Conservation (phyloP, 805 yeast genomes). For the Suhomyces sp. region DNA sequence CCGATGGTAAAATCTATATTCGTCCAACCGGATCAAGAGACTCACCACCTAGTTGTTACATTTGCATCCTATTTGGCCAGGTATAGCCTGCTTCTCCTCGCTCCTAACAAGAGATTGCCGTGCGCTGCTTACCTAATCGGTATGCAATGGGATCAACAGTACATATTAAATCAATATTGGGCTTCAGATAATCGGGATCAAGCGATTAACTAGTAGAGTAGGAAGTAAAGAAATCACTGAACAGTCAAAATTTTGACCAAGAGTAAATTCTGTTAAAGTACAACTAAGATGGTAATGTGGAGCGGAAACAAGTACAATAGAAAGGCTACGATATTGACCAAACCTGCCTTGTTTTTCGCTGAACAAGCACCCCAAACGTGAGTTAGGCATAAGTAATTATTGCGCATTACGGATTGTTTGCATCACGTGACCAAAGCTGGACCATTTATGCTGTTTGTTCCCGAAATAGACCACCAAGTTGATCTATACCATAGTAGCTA, state of each 20-base stretch:
- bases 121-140: neutral
- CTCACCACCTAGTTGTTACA: too few relatives aligned
- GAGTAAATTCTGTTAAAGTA: neutral
- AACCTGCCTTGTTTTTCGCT: neutral
- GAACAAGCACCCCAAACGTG: too few relatives aligned
- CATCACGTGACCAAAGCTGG: neutral
- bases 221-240: neutral
- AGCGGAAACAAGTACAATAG: neutral
- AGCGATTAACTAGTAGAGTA: neutral
- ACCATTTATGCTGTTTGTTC: neutral
- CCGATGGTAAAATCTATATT: neutral
- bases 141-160: neutral
- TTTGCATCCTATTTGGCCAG: neutral
- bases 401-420: neutral
- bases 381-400: neutral
- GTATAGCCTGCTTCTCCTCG: too few relatives aligned
- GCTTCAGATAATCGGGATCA: neutral
- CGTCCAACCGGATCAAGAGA: too few relatives aligned
- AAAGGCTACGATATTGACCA: too few relatives aligned
- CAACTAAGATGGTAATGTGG: neutral
- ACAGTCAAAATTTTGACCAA: too few relatives aligned
- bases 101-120: neutral
- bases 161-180: neutral
- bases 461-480: neutral
- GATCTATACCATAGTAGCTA: neutral